Conservation (phyloP, 192 early-diverging fungal genomes). For the Coemansia furcata region DNA sequence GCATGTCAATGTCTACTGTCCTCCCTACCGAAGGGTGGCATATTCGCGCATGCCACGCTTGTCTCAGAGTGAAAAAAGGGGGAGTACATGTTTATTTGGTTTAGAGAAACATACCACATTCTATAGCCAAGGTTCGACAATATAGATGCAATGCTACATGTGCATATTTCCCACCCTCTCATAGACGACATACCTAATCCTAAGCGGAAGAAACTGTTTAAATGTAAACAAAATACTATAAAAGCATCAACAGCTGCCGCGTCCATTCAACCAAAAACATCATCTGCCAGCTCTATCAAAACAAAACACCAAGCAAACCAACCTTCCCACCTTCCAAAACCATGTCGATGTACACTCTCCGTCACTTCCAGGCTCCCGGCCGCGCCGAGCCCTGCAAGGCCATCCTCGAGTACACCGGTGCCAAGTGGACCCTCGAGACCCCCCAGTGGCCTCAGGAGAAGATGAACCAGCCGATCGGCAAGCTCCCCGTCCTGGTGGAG, state of each 20-base stretch:
- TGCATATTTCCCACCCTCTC: not conserved
- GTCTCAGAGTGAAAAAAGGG: not conserved
- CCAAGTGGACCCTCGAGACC: slow-evolving; percentile 18
- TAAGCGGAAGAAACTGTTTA: not conserved
- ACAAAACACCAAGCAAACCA: not conserved
- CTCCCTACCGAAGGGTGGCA: not conserved
- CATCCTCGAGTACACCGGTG: slow-evolving; percentile 45
- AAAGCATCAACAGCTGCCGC: not conserved
- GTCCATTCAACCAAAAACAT: not conserved
- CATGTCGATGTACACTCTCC: slow-evolving; percentile 14
- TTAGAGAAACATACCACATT: too few relatives aligned
- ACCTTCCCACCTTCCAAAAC: not conserved
- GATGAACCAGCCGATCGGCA: slow-evolving; percentile 47
- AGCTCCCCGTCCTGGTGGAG: slow-evolving; percentile 55
- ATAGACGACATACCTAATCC: not conserved
- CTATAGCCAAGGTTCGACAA: not conserved
- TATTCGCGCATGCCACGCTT: not conserved
- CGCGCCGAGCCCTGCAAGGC: slow-evolving; percentile 22
- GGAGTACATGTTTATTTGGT: not conserved
- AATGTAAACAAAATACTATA: not conserved
- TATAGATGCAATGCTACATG: not conserved
- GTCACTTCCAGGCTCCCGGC: slow-evolving; percentile 31
- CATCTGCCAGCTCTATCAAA: not conserved
- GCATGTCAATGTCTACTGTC: not conserved
- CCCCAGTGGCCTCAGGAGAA: slow-evolving; percentile 51